phyloP scores from a whole-genome alignment of 2,329 filamentous ascomycete genomes.

The Ophioceras dolichostomum region DNA sequence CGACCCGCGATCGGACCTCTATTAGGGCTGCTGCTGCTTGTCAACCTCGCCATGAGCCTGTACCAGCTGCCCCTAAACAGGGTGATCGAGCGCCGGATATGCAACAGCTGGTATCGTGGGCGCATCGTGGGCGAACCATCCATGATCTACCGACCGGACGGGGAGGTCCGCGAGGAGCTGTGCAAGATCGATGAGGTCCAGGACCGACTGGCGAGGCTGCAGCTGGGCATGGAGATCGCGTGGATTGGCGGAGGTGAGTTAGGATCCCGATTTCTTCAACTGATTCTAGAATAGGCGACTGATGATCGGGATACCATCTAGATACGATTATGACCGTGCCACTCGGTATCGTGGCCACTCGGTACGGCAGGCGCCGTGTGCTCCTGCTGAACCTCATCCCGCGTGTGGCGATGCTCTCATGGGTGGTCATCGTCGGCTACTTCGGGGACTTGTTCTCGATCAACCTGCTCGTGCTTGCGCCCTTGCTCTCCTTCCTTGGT shows the following conservation, averaged over 20 bases:
- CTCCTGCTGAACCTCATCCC: constrained; percentile 31
- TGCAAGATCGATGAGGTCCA: constrained; percentile 43
- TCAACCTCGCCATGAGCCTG: constrained; percentile 33
- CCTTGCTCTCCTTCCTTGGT: constrained; percentile 30
- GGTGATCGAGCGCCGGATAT: constrained; percentile 33
- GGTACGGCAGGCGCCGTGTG: constrained; percentile 24
- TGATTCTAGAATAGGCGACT: not conserved
- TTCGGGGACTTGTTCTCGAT: constrained; percentile 23
- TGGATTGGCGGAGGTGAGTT: constrained; percentile 34
- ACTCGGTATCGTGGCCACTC: constrained; percentile 30
- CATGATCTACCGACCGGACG: constrained; percentile 17
- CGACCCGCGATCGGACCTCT: constrained; percentile 14
- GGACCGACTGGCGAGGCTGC: constrained; percentile 35
- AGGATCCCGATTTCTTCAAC: not conserved
- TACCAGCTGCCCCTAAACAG: constrained; percentile 34
- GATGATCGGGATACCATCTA: constrained; percentile 9
- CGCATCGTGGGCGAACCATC: constrained; percentile 19
- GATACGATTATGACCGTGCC: constrained; percentile 38
- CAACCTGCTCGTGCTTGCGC: constrained; percentile 24
- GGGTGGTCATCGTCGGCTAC: constrained; percentile 25
- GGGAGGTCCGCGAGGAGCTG: constrained; percentile 32
- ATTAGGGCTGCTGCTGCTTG: constrained; percentile 27
- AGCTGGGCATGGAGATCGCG: constrained; percentile 34
- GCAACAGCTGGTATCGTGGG: constrained; percentile 32
- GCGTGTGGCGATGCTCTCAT: constrained; percentile 24